Conservation (phyloP, 345 rosid genomes). For the Eucalyptus marginata region DNA sequence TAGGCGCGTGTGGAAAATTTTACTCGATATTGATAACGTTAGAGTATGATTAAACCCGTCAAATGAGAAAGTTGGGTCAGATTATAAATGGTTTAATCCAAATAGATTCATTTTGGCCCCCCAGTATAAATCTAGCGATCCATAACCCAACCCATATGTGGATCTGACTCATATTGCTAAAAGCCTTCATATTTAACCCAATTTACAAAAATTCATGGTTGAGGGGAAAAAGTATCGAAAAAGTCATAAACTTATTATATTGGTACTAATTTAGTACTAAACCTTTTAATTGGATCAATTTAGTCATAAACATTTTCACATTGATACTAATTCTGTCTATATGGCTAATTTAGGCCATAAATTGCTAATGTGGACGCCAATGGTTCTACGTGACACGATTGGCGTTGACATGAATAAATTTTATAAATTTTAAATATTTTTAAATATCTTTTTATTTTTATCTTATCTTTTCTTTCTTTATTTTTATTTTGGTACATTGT, state of each 20-base stretch:
- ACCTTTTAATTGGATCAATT: no score
- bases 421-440: no score
- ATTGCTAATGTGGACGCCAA: accelerated
- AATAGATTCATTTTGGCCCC: neutral
- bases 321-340: no score
- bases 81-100: neutral
- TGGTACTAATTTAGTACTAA: no score
- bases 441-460: no score
- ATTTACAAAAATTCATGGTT: neutral
- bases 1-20: neutral
- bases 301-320: accelerated
- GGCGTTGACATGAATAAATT: no score
- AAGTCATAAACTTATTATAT: no score
- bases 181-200: neutral
- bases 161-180: neutral
- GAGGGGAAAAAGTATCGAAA: no score
- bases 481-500: no score
- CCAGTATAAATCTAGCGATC: no score
- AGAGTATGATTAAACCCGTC: neutral
- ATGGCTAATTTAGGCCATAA: accelerated
- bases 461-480: no score
- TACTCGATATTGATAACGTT: neutral
- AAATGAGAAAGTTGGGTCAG: neutral
- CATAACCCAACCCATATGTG: neutral
- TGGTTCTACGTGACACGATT: accelerated